These are phyloP conservation scores for Tuber borchii DNA, from an alignment of 495 filamentous ascomycete species.

Conservation along the genomic window DNA sequence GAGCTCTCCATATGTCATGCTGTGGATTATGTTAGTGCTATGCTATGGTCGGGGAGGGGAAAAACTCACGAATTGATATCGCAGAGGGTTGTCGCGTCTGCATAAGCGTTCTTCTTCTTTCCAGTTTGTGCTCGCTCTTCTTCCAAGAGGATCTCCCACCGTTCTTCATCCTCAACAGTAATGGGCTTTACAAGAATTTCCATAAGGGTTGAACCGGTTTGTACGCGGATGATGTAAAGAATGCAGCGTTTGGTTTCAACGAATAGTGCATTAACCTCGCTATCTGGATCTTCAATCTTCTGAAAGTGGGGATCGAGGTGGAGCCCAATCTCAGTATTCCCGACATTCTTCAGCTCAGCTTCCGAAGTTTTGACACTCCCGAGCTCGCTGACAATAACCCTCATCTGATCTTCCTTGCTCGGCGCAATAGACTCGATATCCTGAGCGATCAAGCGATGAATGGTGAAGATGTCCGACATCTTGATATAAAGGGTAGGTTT, in stretches of 20 bases:
- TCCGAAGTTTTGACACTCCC: constrained; percentile 94
- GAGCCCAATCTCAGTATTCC: constrained; percentile 83
- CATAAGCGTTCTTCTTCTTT: constrained; percentile 73
- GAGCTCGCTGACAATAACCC: constrained; percentile 84
- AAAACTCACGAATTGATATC: constrained; percentile 59
- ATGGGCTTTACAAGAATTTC: constrained; percentile 92
- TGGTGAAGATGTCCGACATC: constrained; percentile 93
- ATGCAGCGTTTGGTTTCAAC: constrained; percentile 98
- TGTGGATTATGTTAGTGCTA: constrained; percentile 30
- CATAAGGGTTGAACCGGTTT: constrained; percentile 83
- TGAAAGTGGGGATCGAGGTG: constrained; percentile 87
- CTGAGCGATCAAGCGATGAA: constrained; percentile 77
- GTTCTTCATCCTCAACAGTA: constrained; percentile 74
- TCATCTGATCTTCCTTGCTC: constrained; percentile 75
- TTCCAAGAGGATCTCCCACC: constrained; percentile 74
- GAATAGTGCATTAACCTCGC: constrained; percentile 80
- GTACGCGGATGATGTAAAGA: constrained; percentile 94
- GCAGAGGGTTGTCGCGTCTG: constrained; percentile 75
- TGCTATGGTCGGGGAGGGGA: not conserved
- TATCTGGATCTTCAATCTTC: constrained; percentile 86
- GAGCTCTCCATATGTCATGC: constrained; percentile 84
- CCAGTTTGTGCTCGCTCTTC: constrained; percentile 66
- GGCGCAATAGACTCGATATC: constrained; percentile 72
- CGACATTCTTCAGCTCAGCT: constrained; percentile 78
- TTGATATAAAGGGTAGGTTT: constrained; percentile 98